phyloP scores from a whole-genome alignment of 2,329 filamentous ascomycete species.

The Xylaria hypoxylon region DNA sequence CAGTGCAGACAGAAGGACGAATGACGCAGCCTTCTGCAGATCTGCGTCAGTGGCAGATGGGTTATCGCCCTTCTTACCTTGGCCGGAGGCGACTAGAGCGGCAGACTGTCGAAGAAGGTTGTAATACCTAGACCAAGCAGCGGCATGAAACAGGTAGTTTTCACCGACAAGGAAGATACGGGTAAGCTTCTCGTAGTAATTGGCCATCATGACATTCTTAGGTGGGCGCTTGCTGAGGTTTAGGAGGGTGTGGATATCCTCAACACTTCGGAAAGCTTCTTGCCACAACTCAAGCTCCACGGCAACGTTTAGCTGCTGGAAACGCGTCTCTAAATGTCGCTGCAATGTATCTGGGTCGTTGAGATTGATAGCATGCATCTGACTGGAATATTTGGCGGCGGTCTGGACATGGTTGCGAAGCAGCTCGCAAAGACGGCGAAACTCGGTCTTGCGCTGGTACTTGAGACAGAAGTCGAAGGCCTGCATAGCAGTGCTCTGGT shows the following conservation, averaged over 20 bases:
- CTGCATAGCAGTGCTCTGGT: slow-evolving; percentile 97
- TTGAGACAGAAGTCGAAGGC: slow-evolving; percentile 99
- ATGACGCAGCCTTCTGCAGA: slow-evolving; percentile 93
- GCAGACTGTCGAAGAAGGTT: slow-evolving; percentile 93
- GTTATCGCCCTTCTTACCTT: slow-evolving; percentile 94
- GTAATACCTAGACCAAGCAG: slow-evolving; percentile 97
- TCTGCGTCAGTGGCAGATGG: slow-evolving; percentile 89
- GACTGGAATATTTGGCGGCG: slow-evolving; percentile 97
- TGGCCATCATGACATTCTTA: slow-evolving; percentile 99
- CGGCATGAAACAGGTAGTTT: slow-evolving; percentile 99
- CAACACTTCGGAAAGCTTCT: slow-evolving; percentile 98
- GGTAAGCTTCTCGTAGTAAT: slow-evolving; percentile 99
- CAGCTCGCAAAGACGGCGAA: slow-evolving; percentile 96
- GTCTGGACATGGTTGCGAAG: slow-evolving; percentile 99
- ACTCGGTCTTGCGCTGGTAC: slow-evolving; percentile 98
- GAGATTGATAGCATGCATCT: slow-evolving; percentile 99
- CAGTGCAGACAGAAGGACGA: slow-evolving; percentile 92
- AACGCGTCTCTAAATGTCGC: slow-evolving; percentile 96
- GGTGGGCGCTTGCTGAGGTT: slow-evolving; percentile 97
- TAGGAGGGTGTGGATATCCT: slow-evolving; percentile 97
- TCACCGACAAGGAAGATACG: slow-evolving; percentile 98
- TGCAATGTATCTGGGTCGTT: slow-evolving; percentile 97
- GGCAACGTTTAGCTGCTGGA: slow-evolving; percentile 97
- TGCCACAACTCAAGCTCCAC: slow-evolving; percentile 99
- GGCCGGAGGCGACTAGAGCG: slow-evolving; percentile 82